A percentile compares a stretch with the other conserved stretches of the same genome.
phyloP scores from a whole-genome alignment of 2,329 filamentous ascomycete species.

The Exophiala dermatitidis region DNA sequence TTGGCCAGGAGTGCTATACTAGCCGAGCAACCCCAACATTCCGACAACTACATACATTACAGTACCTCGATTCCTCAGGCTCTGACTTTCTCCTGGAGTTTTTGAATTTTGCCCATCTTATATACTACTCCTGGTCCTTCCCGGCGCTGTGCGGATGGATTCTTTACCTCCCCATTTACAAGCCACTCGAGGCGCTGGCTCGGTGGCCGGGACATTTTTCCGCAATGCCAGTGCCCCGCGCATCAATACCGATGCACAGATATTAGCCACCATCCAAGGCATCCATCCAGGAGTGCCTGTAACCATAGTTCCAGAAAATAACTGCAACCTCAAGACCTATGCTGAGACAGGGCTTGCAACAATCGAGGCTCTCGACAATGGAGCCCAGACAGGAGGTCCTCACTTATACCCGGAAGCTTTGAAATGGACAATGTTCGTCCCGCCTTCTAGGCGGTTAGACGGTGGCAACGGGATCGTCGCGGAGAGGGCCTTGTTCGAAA shows the following conservation, averaged over 20 bases:
- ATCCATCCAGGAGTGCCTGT: conserved; percentile 19
- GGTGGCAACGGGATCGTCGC: conserved; percentile 19
- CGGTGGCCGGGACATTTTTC: conserved; percentile 17
- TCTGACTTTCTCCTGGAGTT: no score
- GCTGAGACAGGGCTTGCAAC: conserved; percentile 37
- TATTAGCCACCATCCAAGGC: conserved; percentile 17
- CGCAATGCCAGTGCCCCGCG: conserved; percentile 17
- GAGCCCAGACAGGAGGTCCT: background rate
- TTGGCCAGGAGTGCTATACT: background rate
- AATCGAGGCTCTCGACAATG: conserved; percentile 3
- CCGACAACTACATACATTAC: no score
- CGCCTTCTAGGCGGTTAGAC: conserved; percentile 20
- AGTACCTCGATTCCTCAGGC: background rate
- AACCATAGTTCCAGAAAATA: conserved; percentile 32
- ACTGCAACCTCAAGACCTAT: conserved; percentile 37
- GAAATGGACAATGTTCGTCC: conserved; percentile 22
- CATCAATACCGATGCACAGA: conserved; percentile 23
- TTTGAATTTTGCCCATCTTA: no score
- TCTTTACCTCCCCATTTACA: background rate
- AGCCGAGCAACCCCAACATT: background rate
- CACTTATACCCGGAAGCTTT: conserved; percentile 15
- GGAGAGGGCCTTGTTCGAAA: conserved; percentile 20
- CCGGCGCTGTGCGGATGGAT: background rate
- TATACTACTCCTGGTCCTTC: no score
- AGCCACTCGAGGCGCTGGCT: background rate